Evolutionary conservation across 306 rosid species (phyloP).

Genomic region (Trifolium pratense): DNA sequence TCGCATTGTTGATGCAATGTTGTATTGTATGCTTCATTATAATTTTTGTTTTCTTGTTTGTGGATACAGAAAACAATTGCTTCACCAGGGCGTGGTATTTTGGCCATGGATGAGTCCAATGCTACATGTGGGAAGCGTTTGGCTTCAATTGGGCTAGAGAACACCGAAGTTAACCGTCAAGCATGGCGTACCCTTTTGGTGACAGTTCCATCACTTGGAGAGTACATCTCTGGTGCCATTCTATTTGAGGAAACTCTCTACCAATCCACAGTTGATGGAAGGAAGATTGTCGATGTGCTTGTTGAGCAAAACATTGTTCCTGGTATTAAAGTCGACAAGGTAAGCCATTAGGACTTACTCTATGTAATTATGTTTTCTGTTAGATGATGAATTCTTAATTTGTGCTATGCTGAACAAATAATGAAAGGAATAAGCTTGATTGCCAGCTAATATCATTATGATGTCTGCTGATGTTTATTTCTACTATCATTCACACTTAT

Average conservation of each 20-base stretch:
- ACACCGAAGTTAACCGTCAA: constrained; percentile 89
- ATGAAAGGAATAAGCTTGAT: neutral
- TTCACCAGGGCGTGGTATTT: constrained; percentile 86
- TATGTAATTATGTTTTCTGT: neutral
- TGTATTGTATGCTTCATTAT: neutral
- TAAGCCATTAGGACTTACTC: constrained; percentile 24
- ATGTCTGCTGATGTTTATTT: neutral
- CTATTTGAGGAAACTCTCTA: constrained; percentile 91
- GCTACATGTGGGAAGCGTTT: constrained; percentile 90
- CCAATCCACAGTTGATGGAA: constrained; percentile 81
- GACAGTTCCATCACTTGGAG: constrained; percentile 64
- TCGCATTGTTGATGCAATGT: neutral
- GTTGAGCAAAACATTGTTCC: constrained; percentile 71
- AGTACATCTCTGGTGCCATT: constrained; percentile 85
- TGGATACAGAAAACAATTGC: constrained; percentile 63
- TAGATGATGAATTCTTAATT: neutral
- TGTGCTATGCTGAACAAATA: neutral
- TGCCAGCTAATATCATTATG: neutral
- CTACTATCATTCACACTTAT: neutral
- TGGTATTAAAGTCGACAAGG: constrained; percentile 91
- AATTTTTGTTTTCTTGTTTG: neutral
- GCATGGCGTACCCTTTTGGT: constrained; percentile 83
- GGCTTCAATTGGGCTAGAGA: constrained; percentile 86
- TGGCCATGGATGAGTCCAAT: constrained; percentile 97
- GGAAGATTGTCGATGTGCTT: constrained; percentile 77